Percentiles rank a stretch among this genome's conserved stretches.
Conservation (phyloP, 768 basidiomycete genomes). For the Thelephora aurantiotincta region DNA sequence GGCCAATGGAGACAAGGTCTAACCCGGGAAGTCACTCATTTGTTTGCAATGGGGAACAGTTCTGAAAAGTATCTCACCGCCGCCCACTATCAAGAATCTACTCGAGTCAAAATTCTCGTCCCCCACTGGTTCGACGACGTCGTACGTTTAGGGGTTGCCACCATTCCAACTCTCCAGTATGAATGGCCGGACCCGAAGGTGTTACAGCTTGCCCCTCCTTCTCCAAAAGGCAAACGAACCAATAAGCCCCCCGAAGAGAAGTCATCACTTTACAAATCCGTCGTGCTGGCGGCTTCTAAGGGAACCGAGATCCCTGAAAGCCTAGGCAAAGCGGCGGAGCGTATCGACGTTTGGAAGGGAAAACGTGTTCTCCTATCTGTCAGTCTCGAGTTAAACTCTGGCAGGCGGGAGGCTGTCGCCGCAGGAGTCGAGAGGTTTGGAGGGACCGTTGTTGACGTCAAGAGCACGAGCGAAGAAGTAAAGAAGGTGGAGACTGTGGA, state of each 20-base stretch:
- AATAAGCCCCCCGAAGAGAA: conserved; percentile 18
- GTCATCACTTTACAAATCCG: conserved; percentile 21
- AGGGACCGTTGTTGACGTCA: conserved; percentile 27
- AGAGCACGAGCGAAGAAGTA: conserved; percentile 21
- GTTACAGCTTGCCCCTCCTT: conserved; percentile 17
- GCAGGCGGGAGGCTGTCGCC: conserved; percentile 40
- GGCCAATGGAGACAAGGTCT: conserved; percentile 70
- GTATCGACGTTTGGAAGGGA: conserved; percentile 39
- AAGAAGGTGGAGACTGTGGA: conserved; percentile 41
- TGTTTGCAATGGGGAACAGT: conserved; percentile 44
- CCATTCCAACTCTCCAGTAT: conserved; percentile 39
- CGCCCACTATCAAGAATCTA: conserved; percentile 43
- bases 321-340: conserved; percentile 6
- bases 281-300: conserved; percentile 4
- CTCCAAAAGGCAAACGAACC: conserved; percentile 15
- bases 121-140: conserved; percentile 91
- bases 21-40: conserved; percentile 78
- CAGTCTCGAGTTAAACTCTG: conserved; percentile 37
- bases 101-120: conserved; percentile 53
- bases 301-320: conserved; percentile 1
- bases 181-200: conserved; percentile 63
- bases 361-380: conserved; percentile 47
- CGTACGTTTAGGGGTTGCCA: conserved; percentile 33
- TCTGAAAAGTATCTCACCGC: conserved; percentile 32
- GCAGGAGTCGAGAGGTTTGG: conserved; percentile 47